phyloP scores from a whole-genome alignment of 257 asterid genomes.

The Solanum virginianum region DNA sequence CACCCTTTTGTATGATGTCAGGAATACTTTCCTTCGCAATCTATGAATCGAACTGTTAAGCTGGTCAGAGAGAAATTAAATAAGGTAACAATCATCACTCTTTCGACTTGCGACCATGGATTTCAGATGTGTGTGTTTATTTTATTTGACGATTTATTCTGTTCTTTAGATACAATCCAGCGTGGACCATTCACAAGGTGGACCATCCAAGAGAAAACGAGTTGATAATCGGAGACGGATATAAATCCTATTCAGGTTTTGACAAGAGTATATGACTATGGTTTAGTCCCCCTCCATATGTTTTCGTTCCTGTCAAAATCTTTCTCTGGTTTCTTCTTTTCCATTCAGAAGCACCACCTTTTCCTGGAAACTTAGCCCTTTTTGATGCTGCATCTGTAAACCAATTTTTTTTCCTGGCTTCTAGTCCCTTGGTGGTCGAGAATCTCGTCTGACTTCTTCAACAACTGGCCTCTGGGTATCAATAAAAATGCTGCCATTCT shows the following conservation, averaged over 20 bases:
- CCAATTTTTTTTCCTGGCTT: slow-evolving; percentile 13
- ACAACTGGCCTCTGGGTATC: slow-evolving; percentile 7
- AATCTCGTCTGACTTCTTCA: slow-evolving; percentile 11
- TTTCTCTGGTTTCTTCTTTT: slow-evolving; percentile 14
- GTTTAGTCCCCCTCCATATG: neutral
- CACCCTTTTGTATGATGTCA: slow-evolving; percentile 4
- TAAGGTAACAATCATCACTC: slow-evolving; percentile 25
- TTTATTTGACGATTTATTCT: neutral
- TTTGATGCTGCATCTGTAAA: slow-evolving; percentile 16
- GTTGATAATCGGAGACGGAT: slow-evolving; percentile 70
- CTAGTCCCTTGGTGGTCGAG: neutral
- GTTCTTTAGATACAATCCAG: slow-evolving; percentile 50
- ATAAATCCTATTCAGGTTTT: slow-evolving; percentile 4
- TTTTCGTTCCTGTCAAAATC: neutral
- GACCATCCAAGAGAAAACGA: slow-evolving; percentile 49
- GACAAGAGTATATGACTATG: neutral
- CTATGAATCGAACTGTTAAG: slow-evolving; percentile 77
- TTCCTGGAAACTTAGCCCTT: slow-evolving; percentile 16
- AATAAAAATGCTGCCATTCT: slow-evolving; percentile 16
- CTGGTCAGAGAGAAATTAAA: slow-evolving; percentile 71
- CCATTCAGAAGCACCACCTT: slow-evolving; percentile 12
- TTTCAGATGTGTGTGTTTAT: neutral
- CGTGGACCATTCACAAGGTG: slow-evolving; percentile 20
- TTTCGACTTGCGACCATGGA: neutral
- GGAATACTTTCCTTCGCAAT: slow-evolving; percentile 69